phyloP scores from a whole-genome alignment of 1,284 basidiomycete species.

The Rhodotorula sp. region DNA sequence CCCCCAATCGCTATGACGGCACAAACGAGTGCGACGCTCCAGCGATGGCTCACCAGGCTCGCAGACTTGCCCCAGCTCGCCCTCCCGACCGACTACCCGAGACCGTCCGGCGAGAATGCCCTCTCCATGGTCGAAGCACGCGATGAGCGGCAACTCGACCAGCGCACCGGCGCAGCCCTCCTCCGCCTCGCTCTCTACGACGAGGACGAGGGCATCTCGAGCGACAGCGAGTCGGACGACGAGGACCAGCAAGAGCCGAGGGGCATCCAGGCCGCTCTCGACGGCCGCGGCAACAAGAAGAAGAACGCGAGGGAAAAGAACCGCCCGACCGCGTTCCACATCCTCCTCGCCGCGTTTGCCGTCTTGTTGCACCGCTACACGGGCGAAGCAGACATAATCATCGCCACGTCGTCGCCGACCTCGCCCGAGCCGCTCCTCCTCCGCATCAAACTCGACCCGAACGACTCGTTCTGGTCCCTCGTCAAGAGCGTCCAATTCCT shows the following conservation, averaged over 20 bases:
- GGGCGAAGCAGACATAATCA: slow-evolving; percentile 89
- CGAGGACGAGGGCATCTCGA: slow-evolving; percentile 51
- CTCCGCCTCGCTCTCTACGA: slow-evolving; percentile 71
- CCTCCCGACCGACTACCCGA: slow-evolving; percentile 93
- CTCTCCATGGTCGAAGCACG: slow-evolving; percentile 44
- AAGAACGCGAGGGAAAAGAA: slow-evolving; percentile 4
- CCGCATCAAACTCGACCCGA: slow-evolving; percentile 78
- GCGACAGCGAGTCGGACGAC: slow-evolving; percentile 43
- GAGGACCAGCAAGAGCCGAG: slow-evolving; percentile 46
- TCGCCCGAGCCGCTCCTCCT: slow-evolving; percentile 81
- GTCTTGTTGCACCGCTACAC: slow-evolving; percentile 94
- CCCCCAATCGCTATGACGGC: not conserved
- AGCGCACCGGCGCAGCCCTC: slow-evolving; percentile 51
- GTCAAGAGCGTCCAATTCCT: slow-evolving; percentile 81
- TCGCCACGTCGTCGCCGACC: slow-evolving; percentile 75
- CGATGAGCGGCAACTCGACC: slow-evolving; percentile 44
- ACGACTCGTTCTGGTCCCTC: slow-evolving; percentile 88
- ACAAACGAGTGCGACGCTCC: not conserved
- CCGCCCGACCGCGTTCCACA: slow-evolving; percentile 78
- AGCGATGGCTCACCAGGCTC: slow-evolving; percentile 53
- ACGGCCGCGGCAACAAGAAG: too few species aligned
- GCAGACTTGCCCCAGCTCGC: slow-evolving; percentile 79
- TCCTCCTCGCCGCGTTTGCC: slow-evolving; percentile 86
- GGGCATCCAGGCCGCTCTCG: slow-evolving; percentile 24
- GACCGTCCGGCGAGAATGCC: slow-evolving; percentile 57